Evolutionary conservation across 805 yeast species (phyloP).

Genomic region (Jamesozyma lodderae): DNA sequence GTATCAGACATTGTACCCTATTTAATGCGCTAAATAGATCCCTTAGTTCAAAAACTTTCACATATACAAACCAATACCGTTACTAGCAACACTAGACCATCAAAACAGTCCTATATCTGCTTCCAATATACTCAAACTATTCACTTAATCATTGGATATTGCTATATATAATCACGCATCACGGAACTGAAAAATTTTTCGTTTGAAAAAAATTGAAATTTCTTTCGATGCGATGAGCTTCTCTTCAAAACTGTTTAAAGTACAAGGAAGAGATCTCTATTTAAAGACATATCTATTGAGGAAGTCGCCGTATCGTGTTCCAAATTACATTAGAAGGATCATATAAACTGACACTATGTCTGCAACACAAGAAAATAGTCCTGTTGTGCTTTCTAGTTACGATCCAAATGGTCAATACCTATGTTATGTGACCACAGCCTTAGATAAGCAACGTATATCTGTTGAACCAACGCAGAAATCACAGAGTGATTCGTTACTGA

Average conservation of each 20-base stretch:
- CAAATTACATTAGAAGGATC: too few species aligned
- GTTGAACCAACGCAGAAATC: conserved; percentile 42
- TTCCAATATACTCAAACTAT: background rate
- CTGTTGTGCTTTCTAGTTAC: conserved; percentile 36
- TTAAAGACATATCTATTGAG: too few species aligned
- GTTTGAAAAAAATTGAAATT: background rate
- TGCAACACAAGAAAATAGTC: conserved; percentile 3
- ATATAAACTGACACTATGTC: too few species aligned
- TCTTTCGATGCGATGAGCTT: conserved; percentile 9
- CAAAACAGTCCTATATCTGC: background rate
- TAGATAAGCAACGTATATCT: conserved; percentile 62
- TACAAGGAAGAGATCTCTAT: too few species aligned
- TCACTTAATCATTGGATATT: background rate
- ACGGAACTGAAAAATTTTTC: conserved; percentile 6
- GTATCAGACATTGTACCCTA: conserved; percentile 2
- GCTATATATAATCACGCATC: too few species aligned
- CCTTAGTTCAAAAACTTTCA: background rate
- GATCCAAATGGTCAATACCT: conserved; percentile 55
- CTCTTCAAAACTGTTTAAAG: too few species aligned
- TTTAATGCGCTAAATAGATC: too few species aligned
- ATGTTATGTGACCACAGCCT: conserved; percentile 57
- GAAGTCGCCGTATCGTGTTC: too few species aligned
- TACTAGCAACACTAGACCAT: too few species aligned
- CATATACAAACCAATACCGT: too few species aligned
- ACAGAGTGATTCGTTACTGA: conserved; percentile 26